Percentiles rank a stretch among this genome's conserved stretches.
Evolutionary conservation across 2,329 filamentous ascomycete species (phyloP).

Genomic region (Fusarium marasasianum): DNA sequence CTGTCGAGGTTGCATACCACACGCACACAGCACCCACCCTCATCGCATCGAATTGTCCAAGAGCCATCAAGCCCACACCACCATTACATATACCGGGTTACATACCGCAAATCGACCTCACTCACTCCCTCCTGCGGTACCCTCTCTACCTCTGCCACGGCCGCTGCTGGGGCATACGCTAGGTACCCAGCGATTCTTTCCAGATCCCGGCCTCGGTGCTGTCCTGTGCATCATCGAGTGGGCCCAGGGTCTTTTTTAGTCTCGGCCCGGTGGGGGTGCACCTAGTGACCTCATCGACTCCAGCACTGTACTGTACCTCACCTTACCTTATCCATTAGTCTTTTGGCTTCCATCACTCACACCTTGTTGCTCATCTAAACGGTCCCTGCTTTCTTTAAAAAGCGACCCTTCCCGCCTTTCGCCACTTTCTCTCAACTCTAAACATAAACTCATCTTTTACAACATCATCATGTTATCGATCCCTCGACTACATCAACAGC

Average conservation of each 20-base stretch:
- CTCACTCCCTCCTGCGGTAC: constrained; percentile 3
- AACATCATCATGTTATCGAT: constrained; percentile 46
- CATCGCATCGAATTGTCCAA: background rate
- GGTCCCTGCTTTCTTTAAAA: constrained; percentile 39
- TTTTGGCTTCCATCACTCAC: constrained; percentile 30
- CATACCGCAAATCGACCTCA: constrained; percentile 24
- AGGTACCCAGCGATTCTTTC: constrained; percentile 3
- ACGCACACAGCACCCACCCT: background rate
- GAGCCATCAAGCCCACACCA: constrained; percentile 21
- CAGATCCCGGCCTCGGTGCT: constrained; percentile 16
- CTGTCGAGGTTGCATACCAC: background rate
- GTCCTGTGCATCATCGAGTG: constrained; percentile 34
- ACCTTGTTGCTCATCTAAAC: constrained; percentile 16
- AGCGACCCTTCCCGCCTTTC: constrained; percentile 37
- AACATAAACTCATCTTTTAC: constrained; percentile 27
- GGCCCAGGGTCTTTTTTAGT: constrained; percentile 22
- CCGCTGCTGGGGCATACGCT: constrained; percentile 4
- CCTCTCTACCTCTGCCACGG: constrained; percentile 26
- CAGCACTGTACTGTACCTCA: background rate
- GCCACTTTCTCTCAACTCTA: constrained; percentile 39
- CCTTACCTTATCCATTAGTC: constrained; percentile 28
- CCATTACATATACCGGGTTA: constrained; percentile 19
- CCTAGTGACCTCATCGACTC: background rate
- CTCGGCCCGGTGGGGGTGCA: constrained; percentile 7
- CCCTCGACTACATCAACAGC: constrained; percentile 41